Base-by-base conservation (phyloP, 2,329 filamentous ascomycete genomes). In the Colletotrichum musae region DNA sequence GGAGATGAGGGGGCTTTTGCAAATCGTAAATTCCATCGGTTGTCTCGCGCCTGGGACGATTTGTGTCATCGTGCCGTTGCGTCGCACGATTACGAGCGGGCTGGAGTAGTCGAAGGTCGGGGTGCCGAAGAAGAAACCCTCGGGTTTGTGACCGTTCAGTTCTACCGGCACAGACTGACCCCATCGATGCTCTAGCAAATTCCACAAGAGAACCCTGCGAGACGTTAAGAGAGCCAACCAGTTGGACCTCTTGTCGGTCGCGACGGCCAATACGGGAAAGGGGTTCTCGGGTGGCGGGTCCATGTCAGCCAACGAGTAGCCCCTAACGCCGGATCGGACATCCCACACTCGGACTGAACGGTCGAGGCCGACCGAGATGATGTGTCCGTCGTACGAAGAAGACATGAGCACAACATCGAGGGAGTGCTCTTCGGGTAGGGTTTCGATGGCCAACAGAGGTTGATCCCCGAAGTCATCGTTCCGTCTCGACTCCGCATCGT, bases 341-440 rank as follows among this genome's bases (percentile, higher is more conserved):
- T 91, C 84, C 91, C 91, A 93, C 1, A 93, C 82, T 16, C 89
- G 86, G 15, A 94, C 89, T 12, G 85, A 83, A 56, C 92, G 86
- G 75, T 95, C 93, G 1, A 95, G 82, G 0, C 91, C 91, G 45
- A 93, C 86, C 2, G 92, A 93, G 5, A 91, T 87, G 24, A 95
- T 80, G 60, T 91, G 85, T 0, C 92, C 92, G 59, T 88, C 87
- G 1, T 86, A 81, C 6, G 89, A 92, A 16, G 90, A 85, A 5
- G 85, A 80, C 69, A 95, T 80, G 75, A 91, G 86, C 13, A 89
- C 88, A 47, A 95, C 85, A 75, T 95, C 93, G 13, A 95, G 84
- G 6, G 82, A 80, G 75, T 95, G 93, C 0, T 91, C 91, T 15
- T 86, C 84, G 28, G 83, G 83, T 12, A 94, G 77, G 2, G 88